phyloP scores from a whole-genome alignment of 2,329 filamentous ascomycete genomes.

The Aspergillus sp. region DNA sequence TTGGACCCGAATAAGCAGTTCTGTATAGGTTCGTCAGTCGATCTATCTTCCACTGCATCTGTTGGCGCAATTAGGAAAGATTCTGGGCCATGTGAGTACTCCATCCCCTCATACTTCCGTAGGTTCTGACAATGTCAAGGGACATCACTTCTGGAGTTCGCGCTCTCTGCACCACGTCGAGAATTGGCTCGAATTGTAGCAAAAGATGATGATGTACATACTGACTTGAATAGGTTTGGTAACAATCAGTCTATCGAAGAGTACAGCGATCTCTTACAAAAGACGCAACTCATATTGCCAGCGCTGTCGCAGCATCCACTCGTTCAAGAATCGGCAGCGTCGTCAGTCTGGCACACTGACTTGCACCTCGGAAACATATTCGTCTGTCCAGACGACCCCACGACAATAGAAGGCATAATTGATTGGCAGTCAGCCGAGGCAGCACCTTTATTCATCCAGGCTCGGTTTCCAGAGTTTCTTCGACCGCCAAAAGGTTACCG shows the following conservation, averaged over 20 bases:
- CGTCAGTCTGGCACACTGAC: conserved; percentile 26
- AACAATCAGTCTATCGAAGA: conserved; percentile 21
- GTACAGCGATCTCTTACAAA: conserved; percentile 21
- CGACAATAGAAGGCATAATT: conserved; percentile 27
- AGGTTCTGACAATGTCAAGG: conserved; percentile 12
- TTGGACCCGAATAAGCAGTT: conserved; percentile 22
- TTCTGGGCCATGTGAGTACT: conserved; percentile 20
- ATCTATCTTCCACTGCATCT: conserved; percentile 4
- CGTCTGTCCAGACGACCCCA: conserved; percentile 22
- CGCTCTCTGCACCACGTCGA: conserved; percentile 18
- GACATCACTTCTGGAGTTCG: conserved; percentile 18
- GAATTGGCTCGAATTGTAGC: conserved; percentile 13
- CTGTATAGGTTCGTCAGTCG: conserved; percentile 21
- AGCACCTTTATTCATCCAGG: conserved; percentile 27
- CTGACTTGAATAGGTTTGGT: conserved; percentile 17
- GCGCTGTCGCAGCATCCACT: conserved; percentile 19
- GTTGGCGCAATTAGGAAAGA: neutral
- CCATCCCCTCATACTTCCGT: neutral
- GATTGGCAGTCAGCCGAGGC: conserved; percentile 29
- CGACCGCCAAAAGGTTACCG: conserved; percentile 22
- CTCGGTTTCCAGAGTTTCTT: conserved; percentile 25
- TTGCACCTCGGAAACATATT: conserved; percentile 30
- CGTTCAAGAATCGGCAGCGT: conserved; percentile 13
- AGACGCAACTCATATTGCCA: conserved; percentile 15
- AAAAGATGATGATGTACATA: conserved; percentile 13